These are phyloP conservation scores for Hortaea sp. DNA, from an alignment of 2,329 filamentous ascomycete species.

Conservation along the genomic window DNA sequence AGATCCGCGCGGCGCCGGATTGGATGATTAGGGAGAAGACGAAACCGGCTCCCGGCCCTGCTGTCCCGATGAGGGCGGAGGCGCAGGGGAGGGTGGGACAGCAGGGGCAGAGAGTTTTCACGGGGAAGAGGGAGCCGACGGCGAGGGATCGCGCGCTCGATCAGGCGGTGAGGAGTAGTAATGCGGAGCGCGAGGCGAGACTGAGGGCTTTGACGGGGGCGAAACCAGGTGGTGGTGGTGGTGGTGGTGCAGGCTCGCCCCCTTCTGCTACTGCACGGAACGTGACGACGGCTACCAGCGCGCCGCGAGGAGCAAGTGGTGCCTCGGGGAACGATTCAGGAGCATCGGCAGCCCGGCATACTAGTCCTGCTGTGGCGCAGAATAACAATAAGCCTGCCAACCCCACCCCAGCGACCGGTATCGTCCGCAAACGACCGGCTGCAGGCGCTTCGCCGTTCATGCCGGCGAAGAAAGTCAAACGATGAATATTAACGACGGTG, in stretches of 20 bases:
- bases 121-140: not conserved
- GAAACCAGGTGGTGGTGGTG: not conserved
- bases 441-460: conserved; percentile 10
- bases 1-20: conserved; percentile 5
- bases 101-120: not conserved
- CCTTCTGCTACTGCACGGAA: too few relatives aligned
- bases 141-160: not conserved
- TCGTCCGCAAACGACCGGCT: conserved; percentile 14
- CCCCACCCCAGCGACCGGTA: not conserved
- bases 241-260: too few relatives aligned
- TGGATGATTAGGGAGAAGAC: conserved; percentile 5
- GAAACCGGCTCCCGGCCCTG: not conserved
- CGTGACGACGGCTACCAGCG: too few relatives aligned
- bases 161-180: conserved; percentile 1
- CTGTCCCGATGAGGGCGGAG: not conserved
- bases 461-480: conserved; percentile 9
- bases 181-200: conserved; percentile 5
- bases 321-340: not conserved
- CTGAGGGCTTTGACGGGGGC: conserved; percentile 5
- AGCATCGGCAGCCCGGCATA: not conserved
- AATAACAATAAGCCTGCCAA: too few relatives aligned
- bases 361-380: too few relatives aligned
- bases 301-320: not conserved
- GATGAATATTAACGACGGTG: not conserved
- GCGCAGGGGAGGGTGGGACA: not conserved